Conservation (phyloP, 2,329 filamentous ascomycete genomes). For the Hymenoscyphus occultus region DNA sequence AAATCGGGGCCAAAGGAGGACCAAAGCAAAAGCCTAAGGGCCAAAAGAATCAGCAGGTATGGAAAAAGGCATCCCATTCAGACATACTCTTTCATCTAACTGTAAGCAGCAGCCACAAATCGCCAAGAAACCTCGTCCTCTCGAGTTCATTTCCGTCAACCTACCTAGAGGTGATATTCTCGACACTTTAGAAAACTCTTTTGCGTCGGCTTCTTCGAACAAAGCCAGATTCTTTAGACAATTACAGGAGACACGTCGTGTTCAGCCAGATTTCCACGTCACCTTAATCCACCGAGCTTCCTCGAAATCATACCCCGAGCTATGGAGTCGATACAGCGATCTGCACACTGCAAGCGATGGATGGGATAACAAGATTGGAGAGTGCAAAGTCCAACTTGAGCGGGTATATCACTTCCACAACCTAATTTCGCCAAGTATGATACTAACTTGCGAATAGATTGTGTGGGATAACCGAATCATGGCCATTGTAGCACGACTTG, state of each 20-base stretch:
- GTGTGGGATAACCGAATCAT: constrained; percentile 87
- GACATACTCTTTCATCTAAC: constrained; percentile 2
- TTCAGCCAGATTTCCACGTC: constrained; percentile 88
- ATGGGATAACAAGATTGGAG: constrained; percentile 55
- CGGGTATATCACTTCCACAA: constrained; percentile 42
- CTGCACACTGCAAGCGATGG: constrained; percentile 47
- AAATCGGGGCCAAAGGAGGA: constrained; percentile 55
- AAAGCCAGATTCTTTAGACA: constrained; percentile 69
- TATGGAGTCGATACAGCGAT: constrained; percentile 73
- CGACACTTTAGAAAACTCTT: constrained; percentile 65
- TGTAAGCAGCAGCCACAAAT: constrained; percentile 29
- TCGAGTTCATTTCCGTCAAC: constrained; percentile 65
- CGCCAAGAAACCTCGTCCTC: constrained; percentile 47
- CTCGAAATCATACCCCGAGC: constrained; percentile 56
- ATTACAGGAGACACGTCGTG: constrained; percentile 67
- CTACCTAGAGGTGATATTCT: constrained; percentile 51
- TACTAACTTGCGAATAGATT: constrained; percentile 44
- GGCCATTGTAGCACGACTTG: constrained; percentile 80
- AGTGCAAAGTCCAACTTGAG: constrained; percentile 62
- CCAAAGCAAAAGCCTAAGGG: constrained; percentile 36
- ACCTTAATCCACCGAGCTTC: constrained; percentile 82
- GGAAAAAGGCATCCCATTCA: constrained; percentile 19
- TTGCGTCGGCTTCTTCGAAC: constrained; percentile 52
- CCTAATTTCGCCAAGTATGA: neutral
- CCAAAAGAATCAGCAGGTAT: constrained; percentile 8